Base-by-base conservation (phyloP, 495 filamentous ascomycete genomes). In the Cryomyces minteri region DNA sequence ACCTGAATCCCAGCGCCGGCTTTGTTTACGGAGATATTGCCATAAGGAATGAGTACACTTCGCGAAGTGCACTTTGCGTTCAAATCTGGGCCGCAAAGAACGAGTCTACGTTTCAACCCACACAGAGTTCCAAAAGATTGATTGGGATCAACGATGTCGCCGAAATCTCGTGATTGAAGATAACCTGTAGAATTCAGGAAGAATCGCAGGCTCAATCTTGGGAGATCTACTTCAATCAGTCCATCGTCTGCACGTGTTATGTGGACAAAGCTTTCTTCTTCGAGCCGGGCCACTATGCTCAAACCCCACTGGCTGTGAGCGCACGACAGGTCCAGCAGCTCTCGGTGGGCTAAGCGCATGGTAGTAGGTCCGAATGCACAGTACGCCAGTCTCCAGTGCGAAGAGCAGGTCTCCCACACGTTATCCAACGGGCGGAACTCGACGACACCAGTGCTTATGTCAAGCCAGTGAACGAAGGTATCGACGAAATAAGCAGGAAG, bases 381-480 rank as follows among this genome's bases (percentile, higher is more conserved):
- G 34, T 9, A 37, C 29, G 43, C 34, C 31, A 67, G 39, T 49
- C 44, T 53, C 63, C 64, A 68, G 31, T 60, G 48, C 3, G 50
- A 4, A 2, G 31, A 28, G 9, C 51, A 54, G 5, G 53, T 49
- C 0, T 40, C 43, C 75, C 74, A 82, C 2, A 64, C 59, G 18
- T 57, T 14, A 0, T 54, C 46, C 1, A 45, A 14, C 1, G 67
- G 64, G 0, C 76, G 61, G 39, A 77, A 74, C 45, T 80, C 71
- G 4, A 81, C 43, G 1, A 47, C 37, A 0, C 56, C 51, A 0
- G 58, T 65, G 4, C 48, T 42, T 4, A 76, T 6, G 40, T 79
- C 58, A 4, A 80, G 52, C 77, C 78, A 82, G 48, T 82, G 77
- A 0, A 69, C 53, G 47, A 62, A 73, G 25, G 70, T 50, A 5